phyloP scores from a whole-genome alignment of 257 asterid species.

The Solanum rostratum region DNA sequence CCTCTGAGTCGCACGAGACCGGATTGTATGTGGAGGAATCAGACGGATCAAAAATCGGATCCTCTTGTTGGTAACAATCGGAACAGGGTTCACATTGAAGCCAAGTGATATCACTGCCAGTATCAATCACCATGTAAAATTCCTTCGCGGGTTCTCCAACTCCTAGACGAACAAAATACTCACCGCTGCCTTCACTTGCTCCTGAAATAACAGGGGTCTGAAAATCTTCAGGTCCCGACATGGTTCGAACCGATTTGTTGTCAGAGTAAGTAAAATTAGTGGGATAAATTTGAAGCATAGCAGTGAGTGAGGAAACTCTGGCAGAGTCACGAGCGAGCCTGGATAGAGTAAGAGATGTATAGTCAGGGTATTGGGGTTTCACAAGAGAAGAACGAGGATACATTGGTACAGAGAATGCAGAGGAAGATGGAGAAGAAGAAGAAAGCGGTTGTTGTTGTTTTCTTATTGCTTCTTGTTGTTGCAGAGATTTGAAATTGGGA shows the following conservation, averaged over 20 bases:
- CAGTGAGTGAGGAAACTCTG: not conserved
- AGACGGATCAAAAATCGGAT: not conserved
- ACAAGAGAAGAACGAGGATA: not conserved
- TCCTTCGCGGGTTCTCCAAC: not conserved
- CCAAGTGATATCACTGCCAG: constrained; percentile 5
- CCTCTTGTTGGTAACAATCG: not conserved
- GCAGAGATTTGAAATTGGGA: not conserved
- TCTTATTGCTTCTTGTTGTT: not conserved
- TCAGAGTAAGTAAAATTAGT: not conserved
- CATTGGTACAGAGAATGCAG: not conserved
- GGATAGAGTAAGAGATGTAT: not conserved
- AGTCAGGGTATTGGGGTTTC: not conserved
- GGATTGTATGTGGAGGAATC: not conserved
- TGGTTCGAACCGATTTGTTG: not conserved
- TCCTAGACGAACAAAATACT: not conserved
- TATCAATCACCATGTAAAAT: not conserved
- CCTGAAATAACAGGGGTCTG: not conserved
- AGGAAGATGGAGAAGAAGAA: not conserved
- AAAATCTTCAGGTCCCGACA: not conserved
- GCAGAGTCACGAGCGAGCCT: not conserved
- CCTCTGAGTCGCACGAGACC: not conserved
- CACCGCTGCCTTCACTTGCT: not conserved
- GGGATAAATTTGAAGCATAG: not conserved
- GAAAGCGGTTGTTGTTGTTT: not conserved
- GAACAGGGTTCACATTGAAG: constrained; percentile 5